These are phyloP conservation scores for Neurospora sp. DNA, from an alignment of 495 filamentous ascomycete species.

Conservation along the genomic window DNA sequence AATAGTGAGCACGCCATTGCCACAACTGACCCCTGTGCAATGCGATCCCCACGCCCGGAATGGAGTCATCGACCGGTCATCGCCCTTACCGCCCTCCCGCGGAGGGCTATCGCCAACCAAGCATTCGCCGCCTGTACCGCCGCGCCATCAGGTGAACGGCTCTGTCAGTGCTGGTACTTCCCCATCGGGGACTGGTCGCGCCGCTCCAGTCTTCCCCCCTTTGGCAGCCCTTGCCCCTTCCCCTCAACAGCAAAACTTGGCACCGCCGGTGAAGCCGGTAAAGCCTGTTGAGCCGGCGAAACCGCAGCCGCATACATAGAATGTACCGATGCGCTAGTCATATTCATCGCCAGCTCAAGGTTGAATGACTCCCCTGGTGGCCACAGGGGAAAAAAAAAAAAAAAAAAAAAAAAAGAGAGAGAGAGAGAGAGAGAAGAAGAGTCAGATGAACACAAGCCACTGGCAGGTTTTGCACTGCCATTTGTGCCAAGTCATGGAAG, in stretches of 20 bases:
- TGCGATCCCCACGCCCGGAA: slow-evolving; percentile 4
- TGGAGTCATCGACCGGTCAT: slow-evolving; percentile 12
- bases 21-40: slow-evolving; percentile 16
- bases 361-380: not conserved
- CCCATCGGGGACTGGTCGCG: slow-evolving; percentile 13
- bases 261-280: slow-evolving; percentile 37
- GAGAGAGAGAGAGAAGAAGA: not conserved
- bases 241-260: slow-evolving; percentile 38
- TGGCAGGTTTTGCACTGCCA: not conserved
- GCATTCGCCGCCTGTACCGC: slow-evolving; percentile 41
- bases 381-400: not conserved
- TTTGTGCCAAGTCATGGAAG: not conserved
- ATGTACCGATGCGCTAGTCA: not conserved
- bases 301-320: not conserved
- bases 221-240: slow-evolving; percentile 42
- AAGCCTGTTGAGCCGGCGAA: slow-evolving; percentile 22
- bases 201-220: slow-evolving; percentile 40
- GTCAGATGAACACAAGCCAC: not conserved
- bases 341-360: not conserved
- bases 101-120: slow-evolving; percentile 72
- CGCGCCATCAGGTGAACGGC: slow-evolving; percentile 13
- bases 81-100: slow-evolving; percentile 43
- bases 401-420: not conserved
- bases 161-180: slow-evolving; percentile 8
- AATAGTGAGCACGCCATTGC: slow-evolving; percentile 15